Evolutionary conservation across 1,284 basidiomycete genomes (phyloP).

Genomic region (Marasmius fiardii): DNA sequence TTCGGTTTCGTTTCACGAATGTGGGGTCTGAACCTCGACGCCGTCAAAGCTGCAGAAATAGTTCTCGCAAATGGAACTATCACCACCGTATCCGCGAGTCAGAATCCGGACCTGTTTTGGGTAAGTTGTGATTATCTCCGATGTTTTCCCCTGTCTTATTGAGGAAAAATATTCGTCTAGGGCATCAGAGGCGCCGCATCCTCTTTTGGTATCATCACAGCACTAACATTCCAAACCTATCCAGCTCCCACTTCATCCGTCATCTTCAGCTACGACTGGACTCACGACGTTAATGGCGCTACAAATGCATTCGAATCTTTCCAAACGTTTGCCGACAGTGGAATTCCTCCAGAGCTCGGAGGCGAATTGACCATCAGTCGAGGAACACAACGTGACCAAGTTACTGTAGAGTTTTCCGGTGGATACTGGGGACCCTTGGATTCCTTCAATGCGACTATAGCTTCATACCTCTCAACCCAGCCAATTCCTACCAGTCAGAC

Average conservation of each 20-base stretch:
- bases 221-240: conserved; percentile 24
- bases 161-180: not conserved
- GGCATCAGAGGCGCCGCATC: conserved; percentile 28
- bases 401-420: conserved; percentile 8
- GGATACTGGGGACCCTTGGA: conserved; percentile 7
- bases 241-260: conserved; percentile 21
- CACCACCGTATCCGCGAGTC: conserved; percentile 19
- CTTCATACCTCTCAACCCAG: not conserved
- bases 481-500: not conserved
- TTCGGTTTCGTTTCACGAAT: conserved; percentile 23
- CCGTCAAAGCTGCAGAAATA: conserved; percentile 21
- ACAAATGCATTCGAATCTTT: conserved; percentile 16
- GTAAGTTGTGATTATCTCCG: conserved; percentile 12
- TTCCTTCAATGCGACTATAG: conserved; percentile 1
- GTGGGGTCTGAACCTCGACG: conserved; percentile 27
- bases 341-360: conserved; percentile 14
- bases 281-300: conserved; percentile 11
- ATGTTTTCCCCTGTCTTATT: not conserved
- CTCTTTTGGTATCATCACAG: conserved; percentile 30
- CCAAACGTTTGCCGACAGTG: conserved; percentile 15
- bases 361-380: conserved; percentile 7
- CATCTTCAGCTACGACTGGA: conserved; percentile 17
- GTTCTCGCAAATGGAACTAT: conserved; percentile 27
- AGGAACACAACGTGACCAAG: conserved; percentile 2
- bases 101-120: conserved; percentile 28